Base-by-base conservation (phyloP, 2,329 filamentous ascomycete species). In the Ophiostoma ips region DNA sequence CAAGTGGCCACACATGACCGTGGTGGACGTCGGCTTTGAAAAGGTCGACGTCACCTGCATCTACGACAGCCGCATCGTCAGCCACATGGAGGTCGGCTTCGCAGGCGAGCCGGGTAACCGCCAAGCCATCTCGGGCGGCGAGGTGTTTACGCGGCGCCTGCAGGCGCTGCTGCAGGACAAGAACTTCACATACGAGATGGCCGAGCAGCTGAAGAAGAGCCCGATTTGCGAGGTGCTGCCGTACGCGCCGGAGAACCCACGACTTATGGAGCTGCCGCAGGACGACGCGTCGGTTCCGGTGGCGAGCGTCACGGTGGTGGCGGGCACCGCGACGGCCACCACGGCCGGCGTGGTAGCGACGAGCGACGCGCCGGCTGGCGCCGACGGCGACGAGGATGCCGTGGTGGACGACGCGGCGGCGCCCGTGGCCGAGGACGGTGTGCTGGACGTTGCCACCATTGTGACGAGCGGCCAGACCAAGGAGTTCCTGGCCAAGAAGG, bases 11-110 rank as follows among this genome's bases (percentile, higher is more conserved):
- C 87, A 79, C 58, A 83, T 92, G 60, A 92, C 87, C 0, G 78
- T 98, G 18, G 75, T 98, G 21, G 92, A 98, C 63, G 84, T 98
- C 53, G 92, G 92, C 11, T 87, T 81, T 63, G 81, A 87, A 60
- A 96, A 96, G 69, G 87, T 90, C 21, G 89, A 98, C 60, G 78
- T 98, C 18, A 94, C 88, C 1, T 90, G 89, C 51, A 80, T 98
- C 46, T 81, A 83, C 52, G 90, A 96, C 55, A 90, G 85, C 59
- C 69, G 80, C 43, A 76, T 94, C 5, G 74, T 68, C 73, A 88
- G 65, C 73, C 85, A 66, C 68, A 80, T 61, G 74, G 79, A 61
- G 65, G 77, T 73, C 66, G 83, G 62, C 64, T 77, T 62, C 21
- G 45, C 38, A 15, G 49, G 33, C 40, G 43, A 38, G 10, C 35